A percentile compares a stretch with the other conserved stretches of the same genome.
Conservation (phyloP, 805 yeast species). For the Myxozyma udenii region DNA sequence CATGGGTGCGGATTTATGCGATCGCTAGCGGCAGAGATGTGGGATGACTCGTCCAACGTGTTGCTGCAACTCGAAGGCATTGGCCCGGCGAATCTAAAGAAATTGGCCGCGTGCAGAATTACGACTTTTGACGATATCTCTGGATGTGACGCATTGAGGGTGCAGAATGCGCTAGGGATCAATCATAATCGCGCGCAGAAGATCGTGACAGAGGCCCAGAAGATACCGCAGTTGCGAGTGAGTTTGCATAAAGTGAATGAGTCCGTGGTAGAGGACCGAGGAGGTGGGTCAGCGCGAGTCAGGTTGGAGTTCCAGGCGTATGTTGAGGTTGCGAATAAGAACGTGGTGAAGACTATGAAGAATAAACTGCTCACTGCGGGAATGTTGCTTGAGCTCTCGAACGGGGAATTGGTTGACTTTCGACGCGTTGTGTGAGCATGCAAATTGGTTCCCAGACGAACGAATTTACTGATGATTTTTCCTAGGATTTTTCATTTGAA, state of each 20-base stretch:
- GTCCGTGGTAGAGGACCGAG: constrained; percentile 16
- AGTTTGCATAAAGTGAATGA: constrained; percentile 13
- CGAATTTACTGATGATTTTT: background rate
- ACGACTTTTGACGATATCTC: constrained; percentile 38
- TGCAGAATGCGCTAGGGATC: constrained; percentile 46
- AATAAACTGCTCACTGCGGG: constrained; percentile 36
- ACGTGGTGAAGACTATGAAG: constrained; percentile 31
- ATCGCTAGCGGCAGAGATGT: constrained; percentile 46
- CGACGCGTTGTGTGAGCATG: constrained; percentile 39
- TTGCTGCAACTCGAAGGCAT: constrained; percentile 50
- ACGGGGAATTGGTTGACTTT: constrained; percentile 46
- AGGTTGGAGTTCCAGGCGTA: constrained; percentile 21
- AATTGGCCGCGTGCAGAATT: constrained; percentile 42
- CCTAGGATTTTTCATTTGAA: constrained; percentile 8
- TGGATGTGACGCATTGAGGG: constrained; percentile 36
- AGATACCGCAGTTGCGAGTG: constrained; percentile 43
- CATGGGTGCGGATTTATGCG: constrained; percentile 43
- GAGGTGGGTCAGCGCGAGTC: constrained; percentile 28
- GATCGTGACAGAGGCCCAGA: constrained; percentile 38
- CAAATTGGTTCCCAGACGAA: background rate
- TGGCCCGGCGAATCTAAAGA: constrained; percentile 44
- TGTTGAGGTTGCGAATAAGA: constrained; percentile 29
- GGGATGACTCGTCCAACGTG: constrained; percentile 50
- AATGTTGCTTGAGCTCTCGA: constrained; percentile 36
- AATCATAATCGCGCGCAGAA: constrained; percentile 45